A percentile compares a stretch with the other conserved stretches of the same genome.
phyloP scores from a whole-genome alignment of 2,329 filamentous ascomycete species.

The Ceratocystis cacaofunesta region DNA sequence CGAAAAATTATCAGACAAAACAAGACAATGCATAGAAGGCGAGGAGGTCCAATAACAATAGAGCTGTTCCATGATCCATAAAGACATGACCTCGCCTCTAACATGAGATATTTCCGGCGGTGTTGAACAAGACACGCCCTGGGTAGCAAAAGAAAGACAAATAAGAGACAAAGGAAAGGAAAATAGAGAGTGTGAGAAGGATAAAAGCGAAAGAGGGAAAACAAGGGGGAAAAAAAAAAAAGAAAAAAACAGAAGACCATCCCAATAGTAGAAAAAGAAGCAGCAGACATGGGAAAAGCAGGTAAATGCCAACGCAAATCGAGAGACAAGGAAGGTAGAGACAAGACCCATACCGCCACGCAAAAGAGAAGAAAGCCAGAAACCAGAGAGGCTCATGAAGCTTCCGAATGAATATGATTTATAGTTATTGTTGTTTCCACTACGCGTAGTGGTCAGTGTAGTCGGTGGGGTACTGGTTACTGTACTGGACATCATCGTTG shows the following conservation, averaged over 20 bases:
- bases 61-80: not conserved
- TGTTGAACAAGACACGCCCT: slow-evolving; percentile 7
- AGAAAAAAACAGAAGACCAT: slow-evolving; percentile 4
- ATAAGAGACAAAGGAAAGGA: not conserved
- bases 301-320: not conserved
- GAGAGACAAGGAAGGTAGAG: not conserved
- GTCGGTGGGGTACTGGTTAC: slow-evolving; percentile 6
- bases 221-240: not conserved
- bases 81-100: slow-evolving; percentile 7
- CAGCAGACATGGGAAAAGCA: not conserved
- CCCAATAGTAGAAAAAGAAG: slow-evolving; percentile 1
- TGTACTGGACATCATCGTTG: not conserved
- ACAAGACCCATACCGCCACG: not conserved
- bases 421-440: not conserved
- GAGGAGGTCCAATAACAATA: not conserved
- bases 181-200: slow-evolving; percentile 5
- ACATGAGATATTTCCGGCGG: not conserved
- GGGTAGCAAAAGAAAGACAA: slow-evolving; percentile 7
- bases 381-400: not conserved
- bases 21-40: not conserved
- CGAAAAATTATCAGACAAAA: not conserved
- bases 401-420: not conserved
- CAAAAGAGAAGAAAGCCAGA: not conserved
- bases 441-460: not conserved
- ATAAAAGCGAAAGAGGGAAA: not conserved